A percentile compares a stretch with the other conserved stretches of the same genome.
Conservation (phyloP, 2,329 filamentous ascomycete species). For the Aspergillus phoenicis region DNA sequence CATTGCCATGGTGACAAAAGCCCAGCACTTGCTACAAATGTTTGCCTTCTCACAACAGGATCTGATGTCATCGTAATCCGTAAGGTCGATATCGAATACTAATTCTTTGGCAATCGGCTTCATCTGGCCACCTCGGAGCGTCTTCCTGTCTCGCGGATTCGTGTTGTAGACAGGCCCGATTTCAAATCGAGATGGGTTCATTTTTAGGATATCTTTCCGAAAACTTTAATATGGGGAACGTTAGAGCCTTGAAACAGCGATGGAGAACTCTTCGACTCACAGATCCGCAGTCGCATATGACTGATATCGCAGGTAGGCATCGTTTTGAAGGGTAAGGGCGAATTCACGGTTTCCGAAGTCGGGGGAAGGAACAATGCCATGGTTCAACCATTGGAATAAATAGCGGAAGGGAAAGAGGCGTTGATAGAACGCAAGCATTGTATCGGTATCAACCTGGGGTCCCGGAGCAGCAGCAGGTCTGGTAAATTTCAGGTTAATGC, state of each 20-base stretch:
- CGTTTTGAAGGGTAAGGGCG: slow-evolving; percentile 89
- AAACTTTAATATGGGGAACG: slow-evolving; percentile 56
- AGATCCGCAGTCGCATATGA: slow-evolving; percentile 70
- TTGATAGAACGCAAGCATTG: slow-evolving; percentile 93
- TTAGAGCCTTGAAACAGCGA: neutral
- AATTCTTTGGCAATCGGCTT: slow-evolving; percentile 88
- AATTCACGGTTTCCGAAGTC: slow-evolving; percentile 96
- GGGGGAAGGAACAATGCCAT: slow-evolving; percentile 78
- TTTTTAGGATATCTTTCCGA: slow-evolving; percentile 84
- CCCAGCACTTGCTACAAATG: slow-evolving; percentile 93
- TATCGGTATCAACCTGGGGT: slow-evolving; percentile 69
- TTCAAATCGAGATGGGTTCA: slow-evolving; percentile 93
- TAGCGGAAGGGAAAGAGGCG: slow-evolving; percentile 92
- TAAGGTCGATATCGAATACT: slow-evolving; percentile 99
- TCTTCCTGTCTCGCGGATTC: slow-evolving; percentile 92
- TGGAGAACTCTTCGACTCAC: slow-evolving; percentile 37
- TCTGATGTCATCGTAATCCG: slow-evolving; percentile 95
- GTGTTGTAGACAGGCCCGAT: slow-evolving; percentile 96
- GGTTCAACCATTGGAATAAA: slow-evolving; percentile 97
- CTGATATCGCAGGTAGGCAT: slow-evolving; percentile 90
- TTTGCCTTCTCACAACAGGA: slow-evolving; percentile 93
- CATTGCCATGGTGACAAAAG: slow-evolving; percentile 97
- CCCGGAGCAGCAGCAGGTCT: slow-evolving; percentile 41
- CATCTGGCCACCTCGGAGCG: slow-evolving; percentile 75
- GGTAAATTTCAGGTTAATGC: slow-evolving; percentile 23